Evolutionary conservation across 352 stramenopile species (phyloP), one percentile per base, ranked within the genome.

Genomic region (Globisporangium acanthophoron): DNA sequence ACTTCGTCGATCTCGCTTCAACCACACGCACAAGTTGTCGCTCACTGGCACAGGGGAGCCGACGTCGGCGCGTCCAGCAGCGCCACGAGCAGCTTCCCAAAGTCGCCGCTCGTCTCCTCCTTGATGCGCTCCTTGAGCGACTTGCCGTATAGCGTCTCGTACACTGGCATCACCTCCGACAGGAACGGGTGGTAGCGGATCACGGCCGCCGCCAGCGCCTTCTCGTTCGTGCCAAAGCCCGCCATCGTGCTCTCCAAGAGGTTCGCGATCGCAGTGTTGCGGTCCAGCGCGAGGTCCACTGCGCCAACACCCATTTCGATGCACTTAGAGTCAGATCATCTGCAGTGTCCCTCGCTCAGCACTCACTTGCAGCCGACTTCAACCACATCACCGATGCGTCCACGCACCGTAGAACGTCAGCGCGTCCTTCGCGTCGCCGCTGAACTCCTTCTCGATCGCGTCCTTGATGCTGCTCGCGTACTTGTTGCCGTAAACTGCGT

Each of bases 121-220:
- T 79, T 44, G 50, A 90, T 73, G 65, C 76, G 79, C 52, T 85
- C 76, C 40, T 71, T 69, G 39, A 92, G 66, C 58, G 75, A 70
- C 65, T 65, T 84, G 54, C 75, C 68, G 70, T 89, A 85, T 55
- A 78, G 76, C 37, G 69, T 64, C 63, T 88, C 68, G 59, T 80
- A 92, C 27, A 68, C 65, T 18, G 66, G 58, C 49, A 71, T 69
- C 56, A 92, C 70, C 37, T 77, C 61, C n/a, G 56, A 31, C 46
- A 90, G 64, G 61, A 82, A 84, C 54, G 64, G 44, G 62, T 90
- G 76, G 66, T 90, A 92, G 43, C 83, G 80, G 52, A 92, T 78
- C 54, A 90, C 63, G 20, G 80, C 65, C 37, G 76, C 68, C 48
- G 70, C 83, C 11, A 92, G 69, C 49, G 74, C 77, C 31, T 69